Percentiles rank a stretch among this genome's conserved stretches.
Evolutionary conservation across 257 asterid species (phyloP).

Genomic region (Fraxinus excelsior): DNA sequence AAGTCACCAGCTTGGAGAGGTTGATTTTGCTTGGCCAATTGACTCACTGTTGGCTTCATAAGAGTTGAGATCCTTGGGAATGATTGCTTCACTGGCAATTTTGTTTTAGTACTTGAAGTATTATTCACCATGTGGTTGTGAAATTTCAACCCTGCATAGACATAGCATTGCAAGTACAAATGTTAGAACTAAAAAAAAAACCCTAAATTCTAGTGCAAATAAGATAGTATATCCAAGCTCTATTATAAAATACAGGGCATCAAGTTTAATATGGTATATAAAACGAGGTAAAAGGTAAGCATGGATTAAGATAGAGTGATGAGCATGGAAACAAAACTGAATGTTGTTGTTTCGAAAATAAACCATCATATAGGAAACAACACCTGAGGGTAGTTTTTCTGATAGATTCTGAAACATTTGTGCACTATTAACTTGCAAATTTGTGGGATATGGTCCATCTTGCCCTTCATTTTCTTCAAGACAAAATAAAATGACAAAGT

Average conservation of each 20-base stretch:
- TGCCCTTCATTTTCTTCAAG: constrained; percentile 38
- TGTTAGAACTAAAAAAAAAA: neutral
- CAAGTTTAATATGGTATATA: constrained; percentile 6
- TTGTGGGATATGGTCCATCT: constrained; percentile 32
- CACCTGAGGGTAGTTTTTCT: constrained; percentile 64
- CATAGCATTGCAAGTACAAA: constrained; percentile 13
- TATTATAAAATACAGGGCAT: constrained; percentile 7
- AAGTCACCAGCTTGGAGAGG: constrained; percentile 46
- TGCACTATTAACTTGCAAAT: constrained; percentile 33
- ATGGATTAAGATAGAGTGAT: constrained; percentile 8
- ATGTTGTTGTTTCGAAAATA: neutral
- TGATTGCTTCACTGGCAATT: constrained; percentile 48
- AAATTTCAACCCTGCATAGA: constrained; percentile 58
- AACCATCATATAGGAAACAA: constrained; percentile 19
- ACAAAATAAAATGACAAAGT: constrained; percentile 22
- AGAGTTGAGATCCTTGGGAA: constrained; percentile 78
- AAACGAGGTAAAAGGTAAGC: constrained; percentile 1
- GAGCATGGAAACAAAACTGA: constrained; percentile 4
- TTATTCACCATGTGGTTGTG: constrained; percentile 48
- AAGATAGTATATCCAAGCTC: constrained; percentile 3
- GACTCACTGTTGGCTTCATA: constrained; percentile 96
- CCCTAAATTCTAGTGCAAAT: constrained; percentile 5
- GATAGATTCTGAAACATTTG: constrained; percentile 46
- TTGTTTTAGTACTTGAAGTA: constrained; percentile 45
- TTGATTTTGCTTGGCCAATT: constrained; percentile 86